Evolutionary conservation across 2,329 filamentous ascomycete genomes (phyloP).

Genomic region (Xylaria sp.): DNA sequence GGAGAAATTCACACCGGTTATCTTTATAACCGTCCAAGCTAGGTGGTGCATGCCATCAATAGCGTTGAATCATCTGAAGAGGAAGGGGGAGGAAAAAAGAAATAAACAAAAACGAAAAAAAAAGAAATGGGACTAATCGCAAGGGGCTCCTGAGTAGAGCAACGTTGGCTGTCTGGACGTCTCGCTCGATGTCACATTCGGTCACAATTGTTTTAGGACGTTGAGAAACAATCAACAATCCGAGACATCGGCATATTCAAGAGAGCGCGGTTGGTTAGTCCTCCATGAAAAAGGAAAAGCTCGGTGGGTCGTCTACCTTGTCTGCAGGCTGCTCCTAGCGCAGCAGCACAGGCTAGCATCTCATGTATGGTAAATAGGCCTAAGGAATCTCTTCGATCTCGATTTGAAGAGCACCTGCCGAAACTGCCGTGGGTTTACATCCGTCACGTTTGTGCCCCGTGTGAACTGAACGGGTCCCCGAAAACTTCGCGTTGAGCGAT

Average conservation of each 20-base stretch:
- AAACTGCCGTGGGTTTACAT: slow-evolving; percentile 19
- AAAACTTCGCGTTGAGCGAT: slow-evolving; percentile 5
- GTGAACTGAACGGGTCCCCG: slow-evolving; percentile 5
- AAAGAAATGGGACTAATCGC: slow-evolving; percentile 1
- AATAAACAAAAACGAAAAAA: neutral
- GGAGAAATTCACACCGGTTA: slow-evolving; percentile 17
- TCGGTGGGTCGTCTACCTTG: neutral
- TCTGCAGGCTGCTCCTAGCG: slow-evolving; percentile 3
- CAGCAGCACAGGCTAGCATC: neutral
- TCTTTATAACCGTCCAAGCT: slow-evolving; percentile 12
- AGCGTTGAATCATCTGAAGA: neutral
- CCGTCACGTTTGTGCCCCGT: slow-evolving; percentile 4
- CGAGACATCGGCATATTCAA: slow-evolving; percentile 1
- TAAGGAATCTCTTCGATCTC: neutral
- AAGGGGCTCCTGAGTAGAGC: neutral
- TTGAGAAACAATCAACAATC: slow-evolving; percentile 6
- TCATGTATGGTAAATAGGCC: slow-evolving; percentile 9
- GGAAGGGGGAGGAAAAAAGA: neutral
- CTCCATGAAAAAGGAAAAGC: neutral
- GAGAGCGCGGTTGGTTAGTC: slow-evolving; percentile 1
- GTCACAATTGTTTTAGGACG: neutral
- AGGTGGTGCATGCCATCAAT: neutral
- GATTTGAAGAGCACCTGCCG: slow-evolving; percentile 19
- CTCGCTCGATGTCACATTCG: neutral
- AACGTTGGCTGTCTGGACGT: neutral